A percentile compares a stretch with the other conserved stretches of the same genome.
Evolutionary conservation across 345 rosid species (phyloP).

Genomic region (Salix exigua): DNA sequence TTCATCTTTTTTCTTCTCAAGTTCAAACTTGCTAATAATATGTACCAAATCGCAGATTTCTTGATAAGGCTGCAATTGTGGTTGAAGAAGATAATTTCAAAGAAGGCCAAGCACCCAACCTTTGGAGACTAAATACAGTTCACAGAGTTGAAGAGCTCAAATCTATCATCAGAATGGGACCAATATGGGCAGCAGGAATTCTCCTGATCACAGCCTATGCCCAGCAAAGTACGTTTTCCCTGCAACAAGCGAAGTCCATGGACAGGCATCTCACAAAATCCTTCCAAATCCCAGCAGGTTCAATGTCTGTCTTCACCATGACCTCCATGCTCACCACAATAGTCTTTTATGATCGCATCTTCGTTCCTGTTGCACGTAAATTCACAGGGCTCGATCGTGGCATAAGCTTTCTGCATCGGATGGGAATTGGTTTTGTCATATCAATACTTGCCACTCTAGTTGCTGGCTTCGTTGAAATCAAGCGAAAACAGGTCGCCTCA

Average conservation of each 20-base stretch:
- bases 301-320: constrained; percentile 85
- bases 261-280: constrained; percentile 60
- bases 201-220: constrained; percentile 73
- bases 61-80: constrained; percentile 75
- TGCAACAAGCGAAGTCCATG: constrained; percentile 87
- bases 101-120: constrained; percentile 44
- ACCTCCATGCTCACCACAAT: constrained; percentile 66
- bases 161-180: constrained; percentile 77
- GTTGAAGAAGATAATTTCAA: constrained; percentile 49
- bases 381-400: constrained; percentile 80
- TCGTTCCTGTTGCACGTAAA: constrained; percentile 51
- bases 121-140: constrained; percentile 73
- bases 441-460: constrained; percentile 70
- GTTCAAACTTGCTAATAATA: no score
- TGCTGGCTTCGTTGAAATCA: constrained; percentile 67
- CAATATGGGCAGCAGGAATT: constrained; percentile 84
- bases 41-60: constrained; percentile 40
- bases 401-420: constrained; percentile 66
- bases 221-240: constrained; percentile 77
- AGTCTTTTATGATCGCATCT: constrained; percentile 58
- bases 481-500: constrained; percentile 50
- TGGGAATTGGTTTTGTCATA: constrained; percentile 78
- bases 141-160: constrained; percentile 88
- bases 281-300: constrained; percentile 75
- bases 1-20: no score